Evolutionary conservation across 768 basidiomycete species (phyloP), one percentile per base, ranked within the genome.

Genomic region (Chlorophyllum brunneum): DNA sequence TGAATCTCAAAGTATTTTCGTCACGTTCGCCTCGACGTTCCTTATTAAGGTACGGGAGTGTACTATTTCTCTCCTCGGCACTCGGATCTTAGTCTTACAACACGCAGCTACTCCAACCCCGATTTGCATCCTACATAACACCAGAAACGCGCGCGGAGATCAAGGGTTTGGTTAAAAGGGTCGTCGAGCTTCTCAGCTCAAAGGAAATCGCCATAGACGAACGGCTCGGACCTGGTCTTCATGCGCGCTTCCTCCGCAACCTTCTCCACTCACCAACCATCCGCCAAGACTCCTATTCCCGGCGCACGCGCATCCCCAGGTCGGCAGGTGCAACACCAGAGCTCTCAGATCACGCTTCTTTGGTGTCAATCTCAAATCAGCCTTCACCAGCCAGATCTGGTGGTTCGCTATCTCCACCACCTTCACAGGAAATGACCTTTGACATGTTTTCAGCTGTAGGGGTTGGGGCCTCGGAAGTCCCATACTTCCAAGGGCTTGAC

Each of bases 21-120:
- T 83, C 22, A 88, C 85, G 0, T 92, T 91, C 56, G 89, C 90
- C 8, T 82, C 84, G 7, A 84, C 89, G 2, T 92, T 92, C 72
- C 72, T 93, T 13, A 77, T 93, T 57, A 92, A 92, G 75, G 86
- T 84, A 61, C 43, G n/a, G n/a, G n/a, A n/a, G n/a, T n/a, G 67
- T 36, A 30, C 44, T 30, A 24, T 22, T 5, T 24, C 48, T 46
- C 26, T 16, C 36, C n/a, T n/a, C 40, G 5, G 15, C 7, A 13
- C 22, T 20, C 15, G 7, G 37, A 23, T 34, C 23, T 34, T 56
- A 41, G 20, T 55, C 29, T 44, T 41, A 23, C 13, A n/a, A 20
- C 33, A 42, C 23, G 11, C 55, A 86, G 85, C 76, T 92, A n/a
- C 73, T 92, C 10, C 87, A 88, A 68, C 88, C 86, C 3, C 86